phyloP scores from a whole-genome alignment of 73 alveolate genomes.

The Blepharisma japonicum region DNA sequence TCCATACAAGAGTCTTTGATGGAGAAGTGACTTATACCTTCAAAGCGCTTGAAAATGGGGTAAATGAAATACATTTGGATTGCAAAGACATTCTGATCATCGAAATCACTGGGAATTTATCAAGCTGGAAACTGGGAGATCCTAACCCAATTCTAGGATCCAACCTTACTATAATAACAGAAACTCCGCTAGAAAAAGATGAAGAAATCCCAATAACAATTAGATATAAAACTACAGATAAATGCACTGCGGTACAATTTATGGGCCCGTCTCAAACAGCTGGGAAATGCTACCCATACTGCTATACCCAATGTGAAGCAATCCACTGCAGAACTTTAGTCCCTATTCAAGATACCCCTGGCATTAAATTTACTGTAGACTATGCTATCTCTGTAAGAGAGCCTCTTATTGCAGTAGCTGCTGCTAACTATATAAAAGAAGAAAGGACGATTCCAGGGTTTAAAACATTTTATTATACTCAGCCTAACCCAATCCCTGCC shows the following conservation, averaged over 20 bases:
- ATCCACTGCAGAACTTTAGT: conserved; percentile 87
- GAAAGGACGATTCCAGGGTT: neutral
- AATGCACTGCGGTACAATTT: conserved; percentile 62
- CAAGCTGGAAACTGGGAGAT: no score
- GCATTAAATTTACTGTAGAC: conserved; percentile 80
- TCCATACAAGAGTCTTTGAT: no score
- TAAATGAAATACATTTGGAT: no score
- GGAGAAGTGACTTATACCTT: no score
- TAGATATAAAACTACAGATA: no score
- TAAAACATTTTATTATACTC: conserved; percentile 60
- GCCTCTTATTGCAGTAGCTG: conserved; percentile 58
- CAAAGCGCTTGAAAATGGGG: no score
- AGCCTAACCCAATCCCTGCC: conserved; percentile 81
- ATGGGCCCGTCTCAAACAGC: conserved; percentile 76
- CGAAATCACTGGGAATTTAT: no score
- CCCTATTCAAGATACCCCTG: conserved; percentile 98
- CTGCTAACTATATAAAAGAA: conserved; percentile 44
- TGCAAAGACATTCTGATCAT: no score
- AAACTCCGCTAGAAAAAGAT: no score
- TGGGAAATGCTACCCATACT: conserved; percentile 78
- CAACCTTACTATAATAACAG: no score
- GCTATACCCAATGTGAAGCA: conserved; percentile 93
- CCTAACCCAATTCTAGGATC: no score
- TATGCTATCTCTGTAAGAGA: conserved; percentile 48
- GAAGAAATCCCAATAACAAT: no score